Base-by-base conservation (phyloP, 108 stramenopile genomes). In the Pseudonitzschia multiseries region DNA sequence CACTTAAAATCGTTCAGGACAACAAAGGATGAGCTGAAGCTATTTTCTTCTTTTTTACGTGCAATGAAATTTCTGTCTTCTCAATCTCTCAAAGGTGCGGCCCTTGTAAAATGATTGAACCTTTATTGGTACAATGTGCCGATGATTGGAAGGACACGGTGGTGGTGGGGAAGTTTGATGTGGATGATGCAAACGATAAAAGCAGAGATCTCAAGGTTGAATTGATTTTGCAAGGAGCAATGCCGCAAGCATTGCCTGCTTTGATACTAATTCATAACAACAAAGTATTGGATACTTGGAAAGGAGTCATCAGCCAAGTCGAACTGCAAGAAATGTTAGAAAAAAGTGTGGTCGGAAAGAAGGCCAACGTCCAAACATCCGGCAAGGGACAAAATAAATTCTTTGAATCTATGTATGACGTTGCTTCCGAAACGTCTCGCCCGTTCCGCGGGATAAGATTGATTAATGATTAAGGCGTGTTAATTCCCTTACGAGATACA, bases 61-160 rank as follows among this genome's bases (percentile, higher is more conserved):
- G 46, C 8, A 18, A 3, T 18, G 1, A 48, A 2, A 56, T 56
- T 10, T 9, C 32, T 62, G n/a, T 36, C 36, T 36, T 36, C 6
- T 36, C 6, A 36, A 33, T 62, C 12, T 62, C 8, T 8, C 36
- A 40, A 31, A 67, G 66, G 66, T 88, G 87, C 52, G 87, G 87
- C 1, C 87, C 87, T 8, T 88, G 87, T 51, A 86, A 84, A 73
- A 64, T 88, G 53, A 88, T 88, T 44, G 87, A 88, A 56, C 87
- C 87, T 15, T 63, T 77, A 31, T 46, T 87, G 48, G 65, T 69
- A 13, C 65, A 83, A 27, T 84, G 75, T 51, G 86, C 87, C 27
- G 22, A 72, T 14, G 76, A 74, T 33, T 71, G 82, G 71, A 57
- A 78, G 2, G 60, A 79, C 62, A 64, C 71, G 26, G 67, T 88